phyloP scores from a whole-genome alignment of 129 eudicot species.

The Glebionis coronaria region DNA sequence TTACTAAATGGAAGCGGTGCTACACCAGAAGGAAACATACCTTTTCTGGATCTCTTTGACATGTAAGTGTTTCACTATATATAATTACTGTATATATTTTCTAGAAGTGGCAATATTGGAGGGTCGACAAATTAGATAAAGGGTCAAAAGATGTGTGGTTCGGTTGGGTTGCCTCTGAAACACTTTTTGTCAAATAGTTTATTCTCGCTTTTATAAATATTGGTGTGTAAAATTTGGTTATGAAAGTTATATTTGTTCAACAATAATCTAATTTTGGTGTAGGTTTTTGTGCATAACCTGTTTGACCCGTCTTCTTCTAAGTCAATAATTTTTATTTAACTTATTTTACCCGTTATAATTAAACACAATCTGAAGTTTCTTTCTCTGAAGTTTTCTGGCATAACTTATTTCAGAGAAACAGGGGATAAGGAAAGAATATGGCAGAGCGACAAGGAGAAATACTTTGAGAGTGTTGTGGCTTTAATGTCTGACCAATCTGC shows the following conservation, averaged over 20 bases:
- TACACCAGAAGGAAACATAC: conserved; percentile 88
- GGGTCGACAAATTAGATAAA: neutral
- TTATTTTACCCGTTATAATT: too few species aligned
- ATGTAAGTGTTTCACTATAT: conserved; percentile 52
- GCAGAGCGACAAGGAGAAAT: conserved; percentile 94
- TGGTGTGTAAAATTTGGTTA: neutral
- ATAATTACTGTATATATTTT: neutral
- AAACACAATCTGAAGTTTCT: neutral
- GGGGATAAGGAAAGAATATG: conserved; percentile 89
- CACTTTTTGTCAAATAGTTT: conserved; percentile 4
- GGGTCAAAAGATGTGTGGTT: neutral
- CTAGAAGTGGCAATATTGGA: neutral
- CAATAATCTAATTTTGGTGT: neutral
- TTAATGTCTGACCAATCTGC: conserved; percentile 79
- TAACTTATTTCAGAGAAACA: conserved; percentile 54
- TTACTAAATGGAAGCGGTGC: conserved; percentile 93
- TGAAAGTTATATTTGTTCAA: neutral
- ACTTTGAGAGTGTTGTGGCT: conserved; percentile 80
- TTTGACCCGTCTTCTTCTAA: too few species aligned
- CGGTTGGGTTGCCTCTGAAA: neutral
- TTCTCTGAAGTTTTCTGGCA: conserved; percentile 18
- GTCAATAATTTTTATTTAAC: too few species aligned
- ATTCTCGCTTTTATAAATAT: neutral
- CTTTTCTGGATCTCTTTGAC: conserved; percentile 86
- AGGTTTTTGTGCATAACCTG: too few species aligned